Evolutionary conservation across 768 basidiomycete genomes (phyloP), one percentile per base, ranked within the genome.

Genomic region (Tephrocybe sp.): DNA sequence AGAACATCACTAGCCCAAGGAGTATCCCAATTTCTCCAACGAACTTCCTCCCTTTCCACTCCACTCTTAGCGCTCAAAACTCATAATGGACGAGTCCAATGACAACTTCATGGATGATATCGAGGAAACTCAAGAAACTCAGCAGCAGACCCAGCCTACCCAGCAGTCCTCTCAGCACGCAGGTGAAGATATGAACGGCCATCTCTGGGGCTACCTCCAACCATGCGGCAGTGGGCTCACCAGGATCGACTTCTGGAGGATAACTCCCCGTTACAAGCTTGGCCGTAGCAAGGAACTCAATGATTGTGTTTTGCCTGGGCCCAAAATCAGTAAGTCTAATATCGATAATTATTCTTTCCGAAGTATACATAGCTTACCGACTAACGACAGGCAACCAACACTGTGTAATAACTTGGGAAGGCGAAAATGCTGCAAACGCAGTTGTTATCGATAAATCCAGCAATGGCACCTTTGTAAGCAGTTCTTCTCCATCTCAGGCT

Each of bases 191-290:
- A 42, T 67, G 42, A 74, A 77, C 55, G 50, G 58, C 3, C 75
- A 77, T 61, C 79, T 89, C 50, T 90, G 86, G 86, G 88, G 86
- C 11, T 86, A 76, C 57, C 77, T 90, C 45, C 79, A 84, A 39
- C 87, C 88, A 4, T 86, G 84, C 60, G 81, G 73, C 58, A 56
- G 70, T 21, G 55, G 65, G 3, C 67, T 86, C 6, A 68, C 67
- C 18, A 78, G 85, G 28, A 75, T 89, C 45, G 84, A 88, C 57
- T 79, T 90, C 53, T 80, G 73, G 71, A 85, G 78, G 59, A 57
- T 76, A 34, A 68, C 74, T 23, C 74, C 73, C 0, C 67, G 60
- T 17, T 79, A 81, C 57, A 72, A 63, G 20, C 65, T 90, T 55
- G 88, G 88, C 23, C 76, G 88, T 45, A 74, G 75, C 53, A 59